Base-by-base conservation (phyloP, 225 moss, liverwort and hornwort species). In the Physcomitrium patens region DNA sequence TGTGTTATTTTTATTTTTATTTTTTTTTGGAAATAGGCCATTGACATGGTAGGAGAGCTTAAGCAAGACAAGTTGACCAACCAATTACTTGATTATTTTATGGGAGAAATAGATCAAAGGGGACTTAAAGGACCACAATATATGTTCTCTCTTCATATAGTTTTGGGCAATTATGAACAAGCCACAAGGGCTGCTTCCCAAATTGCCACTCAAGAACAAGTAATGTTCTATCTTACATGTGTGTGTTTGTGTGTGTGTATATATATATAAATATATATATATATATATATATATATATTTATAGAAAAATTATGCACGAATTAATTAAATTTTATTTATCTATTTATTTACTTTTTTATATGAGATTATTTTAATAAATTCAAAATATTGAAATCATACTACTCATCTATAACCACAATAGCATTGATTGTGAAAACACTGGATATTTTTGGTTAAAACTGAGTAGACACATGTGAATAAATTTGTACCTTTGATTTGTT, bases 161-260 rank as follows among this genome's bases (percentile, higher is more conserved):
- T 89, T 44, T 73, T 93, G 7, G 90, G 79, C 14, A 88, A 93
- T 48, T 89, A 87, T 62, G 87, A 89, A 10, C 78, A 85, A 79
- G 95, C 97, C 15, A 87, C 84, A 7, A 87, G 88, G 73, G 84
- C 46, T 12, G 86, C 90, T 27, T 67, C 80, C 8, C 68, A 80
- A 78, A 89, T 91, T 1, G 85, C 90, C 15, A 85, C 77, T 28
- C 89, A 93, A 68, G 95, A 99, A 46, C 95, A 99, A 73, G 92
- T 89, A 3, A 5, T 0, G 9, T 9, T 5, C 49, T 76, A 0
- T 37, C 7, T 37, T 7, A 4, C 5, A 37, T 37, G 5, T 37
- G 0, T 37, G 5, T 7, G 5, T 7, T 2, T 37, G 4, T 18
- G n/a, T 28, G 19, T 6, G 6, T 7, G 12, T 7, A 41, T 50